Percentiles rank a stretch among this genome's conserved stretches.
These are phyloP conservation scores for Trametes coccinea DNA, from an alignment of 768 basidiomycete genomes.

Conservation along the genomic window DNA sequence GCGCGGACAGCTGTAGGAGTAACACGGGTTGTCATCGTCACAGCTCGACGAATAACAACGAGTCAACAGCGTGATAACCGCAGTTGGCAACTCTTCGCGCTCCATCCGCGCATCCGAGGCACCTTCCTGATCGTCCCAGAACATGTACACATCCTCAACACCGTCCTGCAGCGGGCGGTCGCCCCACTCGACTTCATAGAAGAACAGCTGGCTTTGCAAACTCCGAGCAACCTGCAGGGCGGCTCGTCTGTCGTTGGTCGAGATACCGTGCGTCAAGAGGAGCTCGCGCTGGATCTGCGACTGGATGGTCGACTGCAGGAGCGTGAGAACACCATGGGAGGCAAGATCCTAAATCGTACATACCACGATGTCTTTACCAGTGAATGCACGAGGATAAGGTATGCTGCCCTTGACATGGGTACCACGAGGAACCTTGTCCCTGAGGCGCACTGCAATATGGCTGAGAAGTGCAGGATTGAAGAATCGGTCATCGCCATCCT, in stretches of 20 bases:
- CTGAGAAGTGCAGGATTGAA: conserved; percentile 87
- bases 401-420: conserved; percentile 92
- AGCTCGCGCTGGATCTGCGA: conserved; percentile 84
- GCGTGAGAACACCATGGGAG: neutral
- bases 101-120: conserved; percentile 59
- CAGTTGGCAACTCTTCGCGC: conserved; percentile 78
- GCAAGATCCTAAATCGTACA: conserved; percentile 33
- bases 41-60: conserved; percentile 90
- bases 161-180: conserved; percentile 78
- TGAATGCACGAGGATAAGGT: conserved; percentile 87
- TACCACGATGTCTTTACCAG: conserved; percentile 93
- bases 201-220: conserved; percentile 90
- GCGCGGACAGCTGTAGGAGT: conserved; percentile 78
- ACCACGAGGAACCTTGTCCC: conserved; percentile 86
- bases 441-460: conserved; percentile 85
- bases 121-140: conserved; percentile 79
- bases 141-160: conserved; percentile 93
- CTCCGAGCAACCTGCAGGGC: conserved; percentile 88
- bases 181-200: conserved; percentile 97
- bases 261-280: conserved; percentile 69
- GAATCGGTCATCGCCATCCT: conserved; percentile 66
- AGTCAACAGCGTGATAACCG: conserved; percentile 86
- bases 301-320: conserved; percentile 78
- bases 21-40: conserved; percentile 77
- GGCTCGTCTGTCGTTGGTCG: conserved; percentile 75